phyloP scores from a whole-genome alignment of 2,329 filamentous ascomycete species.

The Neopestalotiopsis sp. region DNA sequence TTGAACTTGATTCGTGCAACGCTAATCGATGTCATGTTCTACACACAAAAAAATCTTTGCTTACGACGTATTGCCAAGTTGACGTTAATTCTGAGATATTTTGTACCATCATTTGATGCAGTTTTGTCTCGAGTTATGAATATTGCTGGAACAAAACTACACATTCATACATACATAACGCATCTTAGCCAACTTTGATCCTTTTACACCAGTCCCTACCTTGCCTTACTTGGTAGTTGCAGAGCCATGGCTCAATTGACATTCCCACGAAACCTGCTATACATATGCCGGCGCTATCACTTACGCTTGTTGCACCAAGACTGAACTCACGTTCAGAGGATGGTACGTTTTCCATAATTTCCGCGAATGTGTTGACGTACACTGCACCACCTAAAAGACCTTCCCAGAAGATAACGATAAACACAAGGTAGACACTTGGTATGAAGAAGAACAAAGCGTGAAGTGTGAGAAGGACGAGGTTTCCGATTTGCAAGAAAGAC shows the following conservation, averaged over 20 bases:
- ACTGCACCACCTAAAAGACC: constrained; percentile 88
- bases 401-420: constrained; percentile 89
- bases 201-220: constrained; percentile 76
- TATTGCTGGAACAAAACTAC: too few species aligned
- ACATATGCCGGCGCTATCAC: constrained; percentile 89
- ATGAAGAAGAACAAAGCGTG: constrained; percentile 84
- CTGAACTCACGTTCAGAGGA: constrained; percentile 87
- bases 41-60: too few species aligned
- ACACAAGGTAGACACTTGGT: constrained; percentile 85
- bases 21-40: too few species aligned
- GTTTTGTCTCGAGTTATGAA: too few species aligned
- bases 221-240: constrained; percentile 81
- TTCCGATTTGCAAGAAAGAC: constrained; percentile 79
- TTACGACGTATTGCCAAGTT: too few species aligned
- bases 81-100: too few species aligned
- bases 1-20: too few species aligned
- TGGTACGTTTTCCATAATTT: constrained; percentile 85
- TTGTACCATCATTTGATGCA: too few species aligned
- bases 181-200: constrained; percentile 47
- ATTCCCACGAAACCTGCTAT: constrained; percentile 86
- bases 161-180: background rate
- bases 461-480: constrained; percentile 73
- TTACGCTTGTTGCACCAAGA: constrained; percentile 86
- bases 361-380: constrained; percentile 95
- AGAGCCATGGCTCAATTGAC: constrained; percentile 79